Conservation (phyloP, 441 rosid genomes). For the Adansonia grandidieri region DNA sequence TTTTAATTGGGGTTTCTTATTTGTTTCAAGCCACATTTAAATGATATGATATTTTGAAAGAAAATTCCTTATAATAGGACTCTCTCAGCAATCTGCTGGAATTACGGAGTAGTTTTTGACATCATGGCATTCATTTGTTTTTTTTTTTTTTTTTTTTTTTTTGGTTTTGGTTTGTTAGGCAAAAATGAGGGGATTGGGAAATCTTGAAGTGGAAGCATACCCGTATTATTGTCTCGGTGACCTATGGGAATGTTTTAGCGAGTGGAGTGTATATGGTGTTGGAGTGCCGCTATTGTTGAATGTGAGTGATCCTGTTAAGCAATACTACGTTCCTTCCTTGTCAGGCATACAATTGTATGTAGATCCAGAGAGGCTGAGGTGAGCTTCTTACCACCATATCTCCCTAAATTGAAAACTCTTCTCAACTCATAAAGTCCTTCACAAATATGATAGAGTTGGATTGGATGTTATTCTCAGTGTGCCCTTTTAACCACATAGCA, state of each 20-base stretch:
- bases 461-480: neutral
- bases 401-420: neutral
- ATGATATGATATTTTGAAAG: neutral
- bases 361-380: slow-evolving; percentile 46
- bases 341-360: slow-evolving; percentile 53
- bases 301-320: slow-evolving; percentile 45
- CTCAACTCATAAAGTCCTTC: neutral
- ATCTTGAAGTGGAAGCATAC: slow-evolving; percentile 28
- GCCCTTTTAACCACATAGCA: neutral
- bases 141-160: neutral
- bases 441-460: neutral
- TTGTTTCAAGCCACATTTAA: neutral
- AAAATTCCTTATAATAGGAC: neutral
- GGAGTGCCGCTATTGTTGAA: slow-evolving; percentile 43
- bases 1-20: neutral
- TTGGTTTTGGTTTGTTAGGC: slow-evolving; percentile 27
- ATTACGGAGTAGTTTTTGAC: neutral
- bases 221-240: slow-evolving; percentile 40
- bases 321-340: slow-evolving; percentile 54
- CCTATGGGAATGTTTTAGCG: slow-evolving; percentile 50
- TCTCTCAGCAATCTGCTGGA: neutral
- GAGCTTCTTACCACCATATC: slow-evolving; percentile 19
- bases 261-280: slow-evolving; percentile 55
- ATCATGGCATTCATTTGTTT: neutral
- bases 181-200: slow-evolving; percentile 36